Conservation (phyloP, 768 basidiomycete genomes). For the Amanita inopinata region DNA sequence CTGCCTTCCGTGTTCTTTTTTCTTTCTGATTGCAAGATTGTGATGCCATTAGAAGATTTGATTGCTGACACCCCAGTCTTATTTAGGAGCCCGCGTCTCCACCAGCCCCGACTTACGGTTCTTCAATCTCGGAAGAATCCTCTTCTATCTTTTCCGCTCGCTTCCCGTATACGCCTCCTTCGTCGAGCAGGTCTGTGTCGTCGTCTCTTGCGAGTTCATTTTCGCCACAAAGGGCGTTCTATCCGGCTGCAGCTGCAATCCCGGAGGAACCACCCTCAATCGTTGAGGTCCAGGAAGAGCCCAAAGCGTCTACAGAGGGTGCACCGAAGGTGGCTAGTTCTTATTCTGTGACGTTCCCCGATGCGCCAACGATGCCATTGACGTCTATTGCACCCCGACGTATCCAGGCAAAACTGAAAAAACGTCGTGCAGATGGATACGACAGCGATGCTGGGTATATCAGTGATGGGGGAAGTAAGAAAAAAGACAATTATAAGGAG, state of each 20-base stretch:
- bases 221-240: constrained; percentile 6
- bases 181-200: constrained; percentile 12
- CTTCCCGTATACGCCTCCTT: constrained; percentile 13
- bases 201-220: neutral
- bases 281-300: neutral
- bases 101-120: constrained; percentile 23
- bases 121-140: constrained; percentile 26
- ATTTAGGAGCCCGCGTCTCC: constrained; percentile 18
- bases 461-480: constrained; percentile 25
- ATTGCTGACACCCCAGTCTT: constrained; percentile 9
- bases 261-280: constrained; percentile 5
- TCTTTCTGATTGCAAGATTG: constrained; percentile 5
- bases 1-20: neutral
- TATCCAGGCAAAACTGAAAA: constrained; percentile 27
- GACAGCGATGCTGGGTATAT: constrained; percentile 45
- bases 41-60: constrained; percentile 5
- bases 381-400: constrained; percentile 19
- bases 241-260: constrained; percentile 10
- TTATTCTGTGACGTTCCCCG: constrained; percentile 15
- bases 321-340: neutral
- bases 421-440: constrained; percentile 31
- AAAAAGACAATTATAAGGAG: constrained; percentile 3
- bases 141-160: constrained; percentile 17
- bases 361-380: constrained; percentile 12
- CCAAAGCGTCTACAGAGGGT: neutral